phyloP scores from a whole-genome alignment of 805 yeast genomes.

The Saccharomycopsis oosterbeekiorum region DNA sequence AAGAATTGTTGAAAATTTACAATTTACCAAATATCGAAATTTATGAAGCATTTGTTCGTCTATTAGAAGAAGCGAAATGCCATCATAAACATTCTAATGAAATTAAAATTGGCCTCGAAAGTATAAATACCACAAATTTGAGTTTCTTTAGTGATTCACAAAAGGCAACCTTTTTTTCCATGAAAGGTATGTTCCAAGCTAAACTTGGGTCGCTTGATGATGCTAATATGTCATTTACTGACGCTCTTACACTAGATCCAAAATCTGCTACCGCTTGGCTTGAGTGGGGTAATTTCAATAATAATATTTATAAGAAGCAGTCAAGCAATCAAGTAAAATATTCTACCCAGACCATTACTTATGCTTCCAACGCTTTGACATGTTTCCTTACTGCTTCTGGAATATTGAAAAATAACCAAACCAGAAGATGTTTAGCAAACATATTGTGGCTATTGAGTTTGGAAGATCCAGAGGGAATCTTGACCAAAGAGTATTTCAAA shows the following conservation, averaged over 20 bases:
- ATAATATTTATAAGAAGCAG: constrained; percentile 64
- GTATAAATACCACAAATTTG: constrained; percentile 88
- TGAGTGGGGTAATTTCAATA: constrained; percentile 97
- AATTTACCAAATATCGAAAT: constrained; percentile 95
- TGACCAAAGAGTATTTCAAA: constrained; percentile 79
- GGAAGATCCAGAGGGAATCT: constrained; percentile 73
- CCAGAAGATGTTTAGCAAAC: constrained; percentile 77
- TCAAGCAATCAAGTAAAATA: constrained; percentile 25
- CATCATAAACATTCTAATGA: constrained; percentile 84
- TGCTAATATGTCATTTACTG: constrained; percentile 95
- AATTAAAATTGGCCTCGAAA: constrained; percentile 89
- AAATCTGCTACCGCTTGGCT: constrained; percentile 98
- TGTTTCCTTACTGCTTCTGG: constrained; percentile 99
- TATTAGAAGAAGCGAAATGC: constrained; percentile 95
- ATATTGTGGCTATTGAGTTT: constrained; percentile 87
- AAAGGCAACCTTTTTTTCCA: constrained; percentile 93
- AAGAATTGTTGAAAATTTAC: constrained; percentile 85
- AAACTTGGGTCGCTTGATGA: constrained; percentile 84
- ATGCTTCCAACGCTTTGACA: constrained; percentile 88
- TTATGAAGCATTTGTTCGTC: constrained; percentile 92
- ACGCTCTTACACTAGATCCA: constrained; percentile 92
- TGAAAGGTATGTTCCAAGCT: constrained; percentile 96
- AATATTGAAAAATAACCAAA: constrained; percentile 81
- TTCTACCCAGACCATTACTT: constrained; percentile 58
- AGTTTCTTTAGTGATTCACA: constrained; percentile 96